These are phyloP conservation scores for Chloris gayana DNA, from an alignment of 176 grass and related monocot species.

Conservation along the genomic window DNA sequence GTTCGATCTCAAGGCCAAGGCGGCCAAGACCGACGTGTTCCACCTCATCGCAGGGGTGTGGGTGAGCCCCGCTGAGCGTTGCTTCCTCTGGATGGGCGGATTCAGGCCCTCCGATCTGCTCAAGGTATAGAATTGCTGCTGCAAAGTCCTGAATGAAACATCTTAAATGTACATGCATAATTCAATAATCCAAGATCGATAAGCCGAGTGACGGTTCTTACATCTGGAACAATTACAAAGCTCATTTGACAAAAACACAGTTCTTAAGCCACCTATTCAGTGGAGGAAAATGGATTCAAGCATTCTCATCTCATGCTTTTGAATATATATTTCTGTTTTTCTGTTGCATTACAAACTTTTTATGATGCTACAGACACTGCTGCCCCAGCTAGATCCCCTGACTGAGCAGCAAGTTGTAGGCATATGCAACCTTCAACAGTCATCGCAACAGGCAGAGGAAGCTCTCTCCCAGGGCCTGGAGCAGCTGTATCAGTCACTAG, in stretches of 20 bases:
- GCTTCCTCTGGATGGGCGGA: constrained; percentile 90
- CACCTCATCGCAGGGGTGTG: constrained; percentile 84
- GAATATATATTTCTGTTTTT: constrained; percentile 1
- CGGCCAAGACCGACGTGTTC: constrained; percentile 70
- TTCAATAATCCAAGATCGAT: not conserved
- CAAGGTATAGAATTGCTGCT: constrained; percentile 48
- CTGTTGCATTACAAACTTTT: constrained; percentile 18
- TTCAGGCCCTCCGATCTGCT: constrained; percentile 86
- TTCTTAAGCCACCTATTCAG: not conserved
- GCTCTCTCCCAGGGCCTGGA: constrained; percentile 90
- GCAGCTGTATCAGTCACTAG: constrained; percentile 73
- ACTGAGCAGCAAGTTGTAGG: constrained; percentile 85
- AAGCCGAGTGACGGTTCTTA: not conserved
- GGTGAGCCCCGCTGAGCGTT: constrained; percentile 68
- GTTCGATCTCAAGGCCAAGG: constrained; percentile 55
- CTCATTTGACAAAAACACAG: not conserved
- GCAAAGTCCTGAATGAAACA: constrained; percentile 4
- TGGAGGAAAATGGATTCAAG: not conserved
- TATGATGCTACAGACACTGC: constrained; percentile 46
- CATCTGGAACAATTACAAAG: not conserved
- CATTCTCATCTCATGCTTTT: not conserved
- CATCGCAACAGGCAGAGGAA: constrained; percentile 89
- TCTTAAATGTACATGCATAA: not conserved
- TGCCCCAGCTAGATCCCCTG: constrained; percentile 69
- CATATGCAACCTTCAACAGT: constrained; percentile 80